Percentiles rank a stretch among this genome's conserved stretches.
Evolutionary conservation across 2,329 filamentous ascomycete genomes (phyloP).

Genomic region (Juglanconis oblonga): DNA sequence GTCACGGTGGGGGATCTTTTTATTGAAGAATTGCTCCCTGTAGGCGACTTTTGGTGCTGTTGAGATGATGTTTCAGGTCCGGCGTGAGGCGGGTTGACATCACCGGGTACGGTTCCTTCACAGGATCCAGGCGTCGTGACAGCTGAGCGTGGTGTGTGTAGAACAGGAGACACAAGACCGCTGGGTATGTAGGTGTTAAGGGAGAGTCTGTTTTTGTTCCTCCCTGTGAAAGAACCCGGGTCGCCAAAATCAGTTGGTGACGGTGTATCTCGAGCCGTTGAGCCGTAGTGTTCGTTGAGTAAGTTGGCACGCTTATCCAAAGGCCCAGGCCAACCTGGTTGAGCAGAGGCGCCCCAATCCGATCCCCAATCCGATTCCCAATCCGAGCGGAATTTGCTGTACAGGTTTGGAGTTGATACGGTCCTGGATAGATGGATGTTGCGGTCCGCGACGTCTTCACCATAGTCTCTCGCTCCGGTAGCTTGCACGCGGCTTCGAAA

Average conservation of each 20-base stretch:
- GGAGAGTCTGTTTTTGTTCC: slow-evolving; percentile 2
- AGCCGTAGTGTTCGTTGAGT: not conserved
- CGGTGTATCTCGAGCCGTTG: not conserved
- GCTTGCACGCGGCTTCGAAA: slow-evolving; percentile 49
- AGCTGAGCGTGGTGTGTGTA: not conserved
- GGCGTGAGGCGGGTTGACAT: not conserved
- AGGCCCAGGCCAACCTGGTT: not conserved
- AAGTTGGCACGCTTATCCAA: not conserved
- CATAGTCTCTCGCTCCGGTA: slow-evolving; percentile 51
- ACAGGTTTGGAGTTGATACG: not conserved
- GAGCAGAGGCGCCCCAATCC: not conserved
- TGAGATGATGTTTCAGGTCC: not conserved
- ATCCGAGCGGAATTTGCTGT: not conserved
- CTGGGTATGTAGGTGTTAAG: slow-evolving; percentile 11
- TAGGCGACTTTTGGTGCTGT: not conserved
- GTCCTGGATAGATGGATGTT: slow-evolving; percentile 43
- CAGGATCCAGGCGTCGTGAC: not conserved
- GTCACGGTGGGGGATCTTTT: slow-evolving; percentile 1
- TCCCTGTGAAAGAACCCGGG: not conserved
- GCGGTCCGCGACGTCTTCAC: slow-evolving; percentile 64
- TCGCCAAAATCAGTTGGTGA: not conserved
- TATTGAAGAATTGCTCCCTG: slow-evolving; percentile 6
- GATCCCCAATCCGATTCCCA: not conserved
- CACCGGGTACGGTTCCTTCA: not conserved
- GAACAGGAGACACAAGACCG: slow-evolving; percentile 2